A percentile compares a stretch with the other conserved stretches of the same genome.
These are phyloP conservation scores for Pyricularia sp. DNA, from an alignment of 2,329 filamentous ascomycete genomes.

Conservation along the genomic window DNA sequence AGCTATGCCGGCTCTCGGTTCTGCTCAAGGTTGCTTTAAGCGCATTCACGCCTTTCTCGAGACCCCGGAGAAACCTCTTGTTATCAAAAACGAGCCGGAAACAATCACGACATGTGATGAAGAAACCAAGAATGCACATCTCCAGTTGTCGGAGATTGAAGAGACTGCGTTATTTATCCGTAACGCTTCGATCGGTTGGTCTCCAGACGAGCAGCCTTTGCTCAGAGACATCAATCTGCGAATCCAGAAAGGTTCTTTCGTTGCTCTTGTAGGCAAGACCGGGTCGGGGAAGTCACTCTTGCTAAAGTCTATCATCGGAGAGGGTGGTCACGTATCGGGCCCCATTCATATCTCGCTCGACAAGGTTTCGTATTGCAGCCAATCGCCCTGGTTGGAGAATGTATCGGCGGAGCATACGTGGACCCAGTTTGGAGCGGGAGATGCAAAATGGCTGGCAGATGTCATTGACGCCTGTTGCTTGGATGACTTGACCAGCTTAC, in stretches of 20 bases:
- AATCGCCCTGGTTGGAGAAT: not conserved
- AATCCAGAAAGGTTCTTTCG: conserved; percentile 18
- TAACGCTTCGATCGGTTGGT: conserved; percentile 22
- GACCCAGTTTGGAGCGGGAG: not conserved
- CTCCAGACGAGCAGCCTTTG: conserved; percentile 9
- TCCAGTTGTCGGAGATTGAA: not conserved
- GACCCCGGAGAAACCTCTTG: not conserved
- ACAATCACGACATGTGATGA: not conserved
- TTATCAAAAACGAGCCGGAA: not conserved
- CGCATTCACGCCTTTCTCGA: conserved; percentile 26
- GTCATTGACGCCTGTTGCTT: not conserved
- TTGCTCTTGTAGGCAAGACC: conserved; percentile 27
- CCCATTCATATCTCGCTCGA: not conserved
- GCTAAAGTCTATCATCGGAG: not conserved
- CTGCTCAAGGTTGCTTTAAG: conserved; percentile 18
- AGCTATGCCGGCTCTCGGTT: conserved; percentile 17
- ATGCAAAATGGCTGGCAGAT: not conserved
- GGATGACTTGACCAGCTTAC: not conserved
- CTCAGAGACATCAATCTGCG: conserved; percentile 21
- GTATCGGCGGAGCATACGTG: not conserved
- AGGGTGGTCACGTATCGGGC: not conserved
- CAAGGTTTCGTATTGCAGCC: not conserved
- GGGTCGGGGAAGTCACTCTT: conserved; percentile 29
- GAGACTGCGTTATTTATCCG: conserved; percentile 2
- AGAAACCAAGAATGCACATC: not conserved